phyloP scores from a whole-genome alignment of 371 early-diverging fungal species.

The Mortierella sp. region DNA sequence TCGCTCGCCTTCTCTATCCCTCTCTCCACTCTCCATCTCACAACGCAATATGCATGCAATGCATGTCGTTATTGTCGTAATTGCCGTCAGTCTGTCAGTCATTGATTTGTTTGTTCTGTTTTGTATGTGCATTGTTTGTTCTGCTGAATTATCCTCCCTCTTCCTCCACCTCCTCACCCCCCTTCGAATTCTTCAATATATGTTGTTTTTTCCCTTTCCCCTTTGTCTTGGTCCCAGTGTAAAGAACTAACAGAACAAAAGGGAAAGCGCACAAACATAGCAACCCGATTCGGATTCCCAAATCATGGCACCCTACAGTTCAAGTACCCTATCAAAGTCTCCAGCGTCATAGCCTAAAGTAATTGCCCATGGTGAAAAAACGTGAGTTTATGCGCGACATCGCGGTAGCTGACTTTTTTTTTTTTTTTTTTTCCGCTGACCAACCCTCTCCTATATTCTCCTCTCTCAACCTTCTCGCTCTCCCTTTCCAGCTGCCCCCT shows the following conservation, averaged over 20 bases:
- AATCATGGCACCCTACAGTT: not conserved
- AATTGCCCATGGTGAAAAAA: not conserved
- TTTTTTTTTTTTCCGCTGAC: not conserved
- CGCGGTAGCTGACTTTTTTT: not conserved
- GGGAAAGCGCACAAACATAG: not conserved
- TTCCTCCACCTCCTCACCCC: not conserved
- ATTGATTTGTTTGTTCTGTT: not conserved
- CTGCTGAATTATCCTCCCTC: not conserved
- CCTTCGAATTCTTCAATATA: not conserved
- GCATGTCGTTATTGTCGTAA: not conserved
- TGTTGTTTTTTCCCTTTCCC: not conserved
- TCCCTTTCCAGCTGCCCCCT: not conserved
- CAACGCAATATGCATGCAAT: constrained; percentile 1
- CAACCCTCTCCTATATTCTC: not conserved
- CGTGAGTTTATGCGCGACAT: not conserved
- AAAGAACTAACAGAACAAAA: not conserved
- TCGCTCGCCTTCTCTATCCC: not conserved
- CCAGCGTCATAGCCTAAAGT: not conserved
- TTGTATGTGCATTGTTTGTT: not conserved
- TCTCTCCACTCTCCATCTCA: not conserved
- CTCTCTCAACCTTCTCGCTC: not conserved
- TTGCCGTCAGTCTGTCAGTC: not conserved
- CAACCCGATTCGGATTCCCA: not conserved
- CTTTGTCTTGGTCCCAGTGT: not conserved
- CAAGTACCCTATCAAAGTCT: not conserved